Conservation (phyloP, 2,329 filamentous ascomycete species). For the Nothomitra cinnamomea region DNA sequence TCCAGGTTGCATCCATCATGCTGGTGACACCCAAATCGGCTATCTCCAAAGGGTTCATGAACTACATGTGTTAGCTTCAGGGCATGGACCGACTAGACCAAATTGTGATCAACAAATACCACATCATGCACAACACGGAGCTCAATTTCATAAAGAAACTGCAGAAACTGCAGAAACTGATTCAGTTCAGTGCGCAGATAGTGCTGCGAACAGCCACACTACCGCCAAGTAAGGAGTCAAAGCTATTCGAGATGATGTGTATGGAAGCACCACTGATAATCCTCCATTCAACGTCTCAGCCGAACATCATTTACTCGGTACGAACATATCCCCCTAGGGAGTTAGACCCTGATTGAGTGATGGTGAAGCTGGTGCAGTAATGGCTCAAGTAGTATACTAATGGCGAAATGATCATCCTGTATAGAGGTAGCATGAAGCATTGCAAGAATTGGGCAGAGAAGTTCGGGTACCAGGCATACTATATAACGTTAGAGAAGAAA, state of each 20-base stretch:
- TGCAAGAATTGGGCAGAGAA: not conserved
- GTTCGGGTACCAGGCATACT: not conserved
- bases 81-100: slow-evolving; percentile 11
- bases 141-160: slow-evolving; percentile 10
- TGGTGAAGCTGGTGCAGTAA: not conserved
- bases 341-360: not conserved
- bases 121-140: slow-evolving; percentile 12
- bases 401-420: not conserved
- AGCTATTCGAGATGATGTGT: slow-evolving; percentile 10
- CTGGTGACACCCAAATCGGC: slow-evolving; percentile 15
- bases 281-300: slow-evolving; percentile 1
- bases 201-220: slow-evolving; percentile 14
- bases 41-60: slow-evolving; percentile 12
- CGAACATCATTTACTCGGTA: slow-evolving; percentile 5
- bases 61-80: slow-evolving; percentile 12
- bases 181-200: slow-evolving; percentile 11
- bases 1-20: slow-evolving; percentile 12
- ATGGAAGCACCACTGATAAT: slow-evolving; percentile 9
- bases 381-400: not conserved
- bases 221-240: slow-evolving; percentile 10
- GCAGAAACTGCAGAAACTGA: slow-evolving; percentile 11
- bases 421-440: not conserved
- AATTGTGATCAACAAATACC: slow-evolving; percentile 13
- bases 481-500: not conserved
- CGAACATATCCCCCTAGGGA: not conserved